Conservation (phyloP, 2,329 filamentous ascomycete genomes). For the Aspergillus pseudoterreus region DNA sequence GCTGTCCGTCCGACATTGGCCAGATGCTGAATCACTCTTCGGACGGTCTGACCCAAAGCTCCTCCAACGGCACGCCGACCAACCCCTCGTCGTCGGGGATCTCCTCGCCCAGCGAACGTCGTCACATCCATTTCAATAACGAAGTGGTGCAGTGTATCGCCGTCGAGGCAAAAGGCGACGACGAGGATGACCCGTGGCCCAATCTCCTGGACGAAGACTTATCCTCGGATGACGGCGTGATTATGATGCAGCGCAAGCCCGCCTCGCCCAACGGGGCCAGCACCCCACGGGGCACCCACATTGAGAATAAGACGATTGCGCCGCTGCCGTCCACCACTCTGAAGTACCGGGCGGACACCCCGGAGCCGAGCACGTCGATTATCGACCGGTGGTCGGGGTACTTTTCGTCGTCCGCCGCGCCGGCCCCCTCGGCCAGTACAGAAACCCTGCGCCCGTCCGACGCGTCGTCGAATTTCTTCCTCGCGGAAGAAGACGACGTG, state of each 20-base stretch:
- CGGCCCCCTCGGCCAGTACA: constrained; percentile 67
- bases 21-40: constrained; percentile 49
- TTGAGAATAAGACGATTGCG: constrained; percentile 79
- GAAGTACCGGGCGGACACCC: constrained; percentile 76
- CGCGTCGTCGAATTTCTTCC: constrained; percentile 61
- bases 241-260: constrained; percentile 74
- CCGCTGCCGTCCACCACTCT: constrained; percentile 83
- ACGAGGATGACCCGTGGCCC: constrained; percentile 50
- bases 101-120: constrained; percentile 62
- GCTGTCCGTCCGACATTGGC: constrained; percentile 57
- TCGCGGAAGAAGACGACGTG: constrained; percentile 54
- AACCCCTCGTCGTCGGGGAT: constrained; percentile 70
- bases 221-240: constrained; percentile 70
- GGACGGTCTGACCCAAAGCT: constrained; percentile 3
- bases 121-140: constrained; percentile 94
- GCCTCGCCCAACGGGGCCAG: constrained; percentile 50
- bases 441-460: constrained; percentile 74
- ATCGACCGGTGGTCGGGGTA: constrained; percentile 39
- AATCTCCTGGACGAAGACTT: constrained; percentile 48
- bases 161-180: constrained; percentile 77
- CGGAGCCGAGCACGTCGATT: constrained; percentile 49
- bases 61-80: constrained; percentile 54
- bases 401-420: constrained; percentile 32
- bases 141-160: constrained; percentile 95
- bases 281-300: constrained; percentile 53